Conservation (phyloP, 371 early-diverging fungal species). For the Funneliformis caledonium region DNA sequence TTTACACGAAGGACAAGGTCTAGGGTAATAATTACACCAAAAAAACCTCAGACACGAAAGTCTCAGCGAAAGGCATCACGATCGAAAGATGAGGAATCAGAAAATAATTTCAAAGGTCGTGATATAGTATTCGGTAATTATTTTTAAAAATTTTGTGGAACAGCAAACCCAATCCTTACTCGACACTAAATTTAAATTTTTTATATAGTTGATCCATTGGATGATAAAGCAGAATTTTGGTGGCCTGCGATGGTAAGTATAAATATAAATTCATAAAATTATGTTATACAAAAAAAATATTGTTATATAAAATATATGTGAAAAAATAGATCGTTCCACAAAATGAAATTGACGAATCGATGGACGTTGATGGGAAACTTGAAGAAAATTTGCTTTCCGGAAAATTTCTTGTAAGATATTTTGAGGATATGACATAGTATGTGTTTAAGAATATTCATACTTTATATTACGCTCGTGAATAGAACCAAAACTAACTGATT, state of each 20-base stretch:
- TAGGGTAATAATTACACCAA: neutral
- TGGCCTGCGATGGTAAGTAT: constrained; percentile 39
- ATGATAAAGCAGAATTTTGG: constrained; percentile 34
- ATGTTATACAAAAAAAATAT: neutral
- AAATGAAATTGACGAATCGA: constrained; percentile 36
- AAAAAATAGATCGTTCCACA: constrained; percentile 26
- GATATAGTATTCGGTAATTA: constrained; percentile 10
- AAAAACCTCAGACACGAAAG: neutral
- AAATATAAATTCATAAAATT: neutral
- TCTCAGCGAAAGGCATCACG: neutral
- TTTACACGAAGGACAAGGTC: neutral
- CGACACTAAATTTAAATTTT: neutral
- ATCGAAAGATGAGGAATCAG: neutral
- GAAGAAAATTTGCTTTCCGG: constrained; percentile 9
- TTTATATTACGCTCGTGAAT: neutral
- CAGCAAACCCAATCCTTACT: neutral
- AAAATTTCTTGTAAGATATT: constrained; percentile 37
- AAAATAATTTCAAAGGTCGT: constrained; percentile 13
- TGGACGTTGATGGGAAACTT: constrained; percentile 34
- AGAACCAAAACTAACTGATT: neutral
- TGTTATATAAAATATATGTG: neutral
- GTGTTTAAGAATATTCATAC: neutral
- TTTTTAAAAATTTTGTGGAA: neutral
- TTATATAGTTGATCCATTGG: constrained; percentile 29
- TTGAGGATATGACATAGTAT: constrained; percentile 39